These are phyloP conservation scores for Candida boleticola DNA, from an alignment of 805 yeast genomes.

Conservation along the genomic window DNA sequence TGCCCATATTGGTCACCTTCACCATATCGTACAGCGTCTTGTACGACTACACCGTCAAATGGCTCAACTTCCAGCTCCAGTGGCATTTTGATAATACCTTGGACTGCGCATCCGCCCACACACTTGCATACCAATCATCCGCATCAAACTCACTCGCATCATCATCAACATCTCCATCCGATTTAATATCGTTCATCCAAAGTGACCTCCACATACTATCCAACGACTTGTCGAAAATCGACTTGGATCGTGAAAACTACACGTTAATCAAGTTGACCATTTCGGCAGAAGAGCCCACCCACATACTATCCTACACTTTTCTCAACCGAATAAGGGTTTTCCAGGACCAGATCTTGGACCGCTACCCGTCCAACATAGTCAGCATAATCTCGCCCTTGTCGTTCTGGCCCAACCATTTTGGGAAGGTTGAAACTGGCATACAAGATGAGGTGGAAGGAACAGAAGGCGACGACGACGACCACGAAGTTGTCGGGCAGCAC, in stretches of 20 bases:
- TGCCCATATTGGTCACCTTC: conserved; percentile 31
- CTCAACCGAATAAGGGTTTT: not conserved
- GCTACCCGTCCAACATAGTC: not conserved
- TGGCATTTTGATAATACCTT: conserved; percentile 6
- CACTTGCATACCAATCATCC: not conserved
- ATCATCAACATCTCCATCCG: not conserved
- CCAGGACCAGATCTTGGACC: not conserved
- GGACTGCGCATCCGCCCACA: not conserved
- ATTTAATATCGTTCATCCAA: not conserved
- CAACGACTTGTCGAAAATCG: not conserved
- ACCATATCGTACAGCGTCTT: conserved; percentile 32
- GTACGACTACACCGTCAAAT: conserved; percentile 32
- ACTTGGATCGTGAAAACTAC: conserved; percentile 8
- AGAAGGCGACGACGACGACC: no score
- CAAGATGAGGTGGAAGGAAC: not conserved
- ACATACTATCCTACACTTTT: not conserved
- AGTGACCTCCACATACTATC: conserved; percentile 4
- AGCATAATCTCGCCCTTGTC: conserved; percentile 13
- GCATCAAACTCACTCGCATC: not conserved
- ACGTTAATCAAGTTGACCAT: conserved; percentile 10
- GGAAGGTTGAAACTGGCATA: not conserved
- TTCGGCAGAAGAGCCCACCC: not conserved
- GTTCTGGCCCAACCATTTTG: conserved; percentile 5
- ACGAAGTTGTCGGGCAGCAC: no score
- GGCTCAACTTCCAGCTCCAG: conserved; percentile 21